Evolutionary conservation across 495 filamentous ascomycete genomes (phyloP).

Genomic region (Choiromyces venosus): DNA sequence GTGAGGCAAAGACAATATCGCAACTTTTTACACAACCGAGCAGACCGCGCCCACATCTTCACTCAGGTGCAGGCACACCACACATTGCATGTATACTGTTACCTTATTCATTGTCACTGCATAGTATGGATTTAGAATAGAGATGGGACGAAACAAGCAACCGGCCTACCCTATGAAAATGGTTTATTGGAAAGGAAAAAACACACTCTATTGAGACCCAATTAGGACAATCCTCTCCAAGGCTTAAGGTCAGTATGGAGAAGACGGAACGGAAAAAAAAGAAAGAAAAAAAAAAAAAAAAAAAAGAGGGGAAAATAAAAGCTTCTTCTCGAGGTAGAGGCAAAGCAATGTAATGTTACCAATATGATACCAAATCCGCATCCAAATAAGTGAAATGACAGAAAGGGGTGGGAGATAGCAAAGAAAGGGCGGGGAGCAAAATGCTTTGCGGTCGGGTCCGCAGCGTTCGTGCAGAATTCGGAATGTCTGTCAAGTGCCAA

Average conservation of each 20-base stretch:
- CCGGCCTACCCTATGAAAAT: neutral
- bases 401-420: constrained; percentile 12
- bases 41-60: constrained; percentile 13
- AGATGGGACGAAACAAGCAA: constrained; percentile 4
- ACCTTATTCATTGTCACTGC: neutral
- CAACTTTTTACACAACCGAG: constrained; percentile 11
- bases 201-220: neutral
- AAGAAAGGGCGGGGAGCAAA: constrained; percentile 23
- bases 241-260: neutral
- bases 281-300: constrained; percentile 22
- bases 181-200: neutral
- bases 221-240: neutral
- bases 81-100: constrained; percentile 16
- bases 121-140: neutral
- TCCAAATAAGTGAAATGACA: neutral
- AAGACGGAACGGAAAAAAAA: constrained; percentile 6
- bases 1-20: constrained; percentile 26
- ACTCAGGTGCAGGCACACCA: constrained; percentile 12
- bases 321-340: neutral
- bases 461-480: constrained; percentile 21
- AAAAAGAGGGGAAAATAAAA: constrained; percentile 20
- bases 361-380: neutral
- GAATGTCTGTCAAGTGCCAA: constrained; percentile 19
- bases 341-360: neutral
- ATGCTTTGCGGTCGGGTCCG: constrained; percentile 14